phyloP scores from a whole-genome alignment of 805 yeast genomes.

The Kuraishia molischiana region DNA sequence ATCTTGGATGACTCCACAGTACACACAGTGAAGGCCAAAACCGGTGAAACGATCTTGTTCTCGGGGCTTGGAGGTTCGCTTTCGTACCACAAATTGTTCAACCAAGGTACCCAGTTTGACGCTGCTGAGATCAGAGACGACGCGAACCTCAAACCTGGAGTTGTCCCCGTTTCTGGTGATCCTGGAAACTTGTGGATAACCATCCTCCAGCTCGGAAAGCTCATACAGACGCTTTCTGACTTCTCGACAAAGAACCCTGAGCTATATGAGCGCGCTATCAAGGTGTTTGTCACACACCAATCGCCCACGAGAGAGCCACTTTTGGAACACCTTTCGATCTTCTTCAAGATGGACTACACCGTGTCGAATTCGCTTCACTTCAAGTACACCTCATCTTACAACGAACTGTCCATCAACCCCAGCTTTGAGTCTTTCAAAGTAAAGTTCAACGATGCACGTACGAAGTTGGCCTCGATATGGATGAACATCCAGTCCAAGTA shows the following conservation, averaged over 20 bases:
- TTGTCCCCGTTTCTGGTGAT: slow-evolving; percentile 46
- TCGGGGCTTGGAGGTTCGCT: slow-evolving; percentile 70
- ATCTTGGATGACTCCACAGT: slow-evolving; percentile 51
- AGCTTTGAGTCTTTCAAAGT: slow-evolving; percentile 52
- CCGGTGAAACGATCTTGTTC: slow-evolving; percentile 39
- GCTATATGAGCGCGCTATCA: slow-evolving; percentile 30
- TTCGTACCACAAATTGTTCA: slow-evolving; percentile 57
- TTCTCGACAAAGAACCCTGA: slow-evolving; percentile 23
- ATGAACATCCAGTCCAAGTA: slow-evolving; percentile 45
- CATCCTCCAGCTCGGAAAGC: slow-evolving; percentile 58
- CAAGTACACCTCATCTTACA: slow-evolving; percentile 59
- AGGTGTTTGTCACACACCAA: slow-evolving; percentile 57
- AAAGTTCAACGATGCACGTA: slow-evolving; percentile 52
- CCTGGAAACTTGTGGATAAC: slow-evolving; percentile 72
- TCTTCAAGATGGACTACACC: slow-evolving; percentile 63
- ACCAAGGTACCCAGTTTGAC: slow-evolving; percentile 42
- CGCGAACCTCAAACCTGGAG: not conserved
- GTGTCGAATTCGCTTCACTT: slow-evolving; percentile 67
- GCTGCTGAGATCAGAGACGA: slow-evolving; percentile 13
- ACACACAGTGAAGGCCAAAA: slow-evolving; percentile 28
- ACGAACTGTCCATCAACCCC: slow-evolving; percentile 56
- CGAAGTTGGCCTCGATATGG: slow-evolving; percentile 58
- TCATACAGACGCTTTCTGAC: slow-evolving; percentile 35
- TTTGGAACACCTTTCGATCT: slow-evolving; percentile 55
- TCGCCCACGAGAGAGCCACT: slow-evolving; percentile 65